Percentiles rank a stretch among this genome's conserved stretches.
Evolutionary conservation across 805 yeast species (phyloP).

Genomic region (Teunomyces funiuensis): DNA sequence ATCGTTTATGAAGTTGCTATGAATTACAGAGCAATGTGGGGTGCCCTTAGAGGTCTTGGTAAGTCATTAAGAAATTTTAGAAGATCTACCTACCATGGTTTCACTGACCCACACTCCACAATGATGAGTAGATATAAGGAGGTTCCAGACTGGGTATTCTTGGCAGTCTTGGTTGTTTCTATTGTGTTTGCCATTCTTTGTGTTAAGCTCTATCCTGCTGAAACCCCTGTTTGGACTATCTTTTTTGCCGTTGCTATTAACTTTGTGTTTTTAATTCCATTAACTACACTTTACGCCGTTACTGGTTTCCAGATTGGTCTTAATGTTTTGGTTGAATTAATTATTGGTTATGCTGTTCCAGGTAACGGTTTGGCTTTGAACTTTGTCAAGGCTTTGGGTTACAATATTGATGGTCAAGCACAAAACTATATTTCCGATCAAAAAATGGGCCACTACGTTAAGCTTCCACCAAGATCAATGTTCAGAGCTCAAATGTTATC

Average conservation of each 20-base stretch:
- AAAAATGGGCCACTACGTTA: constrained; percentile 65
- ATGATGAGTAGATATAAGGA: constrained; percentile 35
- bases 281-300: constrained; percentile 26
- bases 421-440: constrained; percentile 53
- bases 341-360: constrained; percentile 38
- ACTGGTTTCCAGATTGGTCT: constrained; percentile 35
- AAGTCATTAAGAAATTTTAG: constrained; percentile 17
- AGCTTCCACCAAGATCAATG: constrained; percentile 60
- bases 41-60: constrained; percentile 14
- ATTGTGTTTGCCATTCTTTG: constrained; percentile 33
- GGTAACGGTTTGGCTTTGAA: constrained; percentile 36
- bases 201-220: constrained; percentile 30
- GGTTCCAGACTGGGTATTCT: constrained; percentile 35
- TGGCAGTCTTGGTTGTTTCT: constrained; percentile 24
- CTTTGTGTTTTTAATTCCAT: constrained; percentile 33
- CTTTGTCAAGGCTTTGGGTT: constrained; percentile 60
- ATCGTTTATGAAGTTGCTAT: constrained; percentile 19
- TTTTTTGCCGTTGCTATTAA: constrained; percentile 35
- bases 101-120: constrained; percentile 30
- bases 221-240: constrained; percentile 38
- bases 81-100: constrained; percentile 30
- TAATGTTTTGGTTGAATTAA: constrained; percentile 37
- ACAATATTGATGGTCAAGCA: constrained; percentile 57
- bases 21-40: constrained; percentile 15
- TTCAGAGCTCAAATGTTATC: constrained; percentile 40